Percentiles rank a stretch among this genome's conserved stretches.
phyloP scores from a whole-genome alignment of 345 rosid genomes.

The Linum trigynum region DNA sequence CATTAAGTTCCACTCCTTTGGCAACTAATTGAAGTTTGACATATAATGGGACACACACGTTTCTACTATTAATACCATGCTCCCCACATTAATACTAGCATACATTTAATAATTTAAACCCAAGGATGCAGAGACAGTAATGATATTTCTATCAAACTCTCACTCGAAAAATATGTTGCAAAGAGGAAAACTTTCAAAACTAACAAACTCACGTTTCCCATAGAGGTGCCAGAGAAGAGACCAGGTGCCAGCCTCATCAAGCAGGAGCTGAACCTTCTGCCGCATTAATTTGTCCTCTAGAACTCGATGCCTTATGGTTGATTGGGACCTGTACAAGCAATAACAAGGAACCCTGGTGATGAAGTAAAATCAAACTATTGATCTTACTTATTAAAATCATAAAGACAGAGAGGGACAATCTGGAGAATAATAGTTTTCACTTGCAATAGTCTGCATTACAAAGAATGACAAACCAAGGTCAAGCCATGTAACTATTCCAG shows the following conservation, averaged over 20 bases:
- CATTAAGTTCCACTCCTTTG: too few species aligned
- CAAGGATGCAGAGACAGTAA: too few species aligned
- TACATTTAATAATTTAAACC: too few species aligned
- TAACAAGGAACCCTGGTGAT: not conserved
- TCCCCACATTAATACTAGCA: too few species aligned
- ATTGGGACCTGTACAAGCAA: conserved; percentile 49
- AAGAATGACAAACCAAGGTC: not conserved
- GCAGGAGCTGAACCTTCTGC: conserved; percentile 87
- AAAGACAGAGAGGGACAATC: not conserved
- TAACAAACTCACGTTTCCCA: conserved; percentile 67
- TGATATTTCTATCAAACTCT: too few species aligned
- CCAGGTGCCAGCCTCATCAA: conserved; percentile 98
- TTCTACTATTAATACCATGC: too few species aligned
- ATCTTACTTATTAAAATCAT: not conserved
- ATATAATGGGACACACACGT: too few species aligned
- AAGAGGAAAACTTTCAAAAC: not conserved
- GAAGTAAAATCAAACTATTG: conserved; percentile 2
- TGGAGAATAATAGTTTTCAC: not conserved
- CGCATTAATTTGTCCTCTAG: conserved; percentile 92
- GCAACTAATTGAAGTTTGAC: too few species aligned
- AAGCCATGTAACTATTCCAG: conserved; percentile 8
- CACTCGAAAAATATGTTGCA: too few species aligned
- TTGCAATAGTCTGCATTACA: not conserved
- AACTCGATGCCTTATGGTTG: conserved; percentile 53
- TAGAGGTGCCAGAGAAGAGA: conserved; percentile 90